Evolutionary conservation across 202 grass and related monocot genomes (phyloP), one percentile per base, ranked within the genome.

Genomic region (Setaria viridis): DNA sequence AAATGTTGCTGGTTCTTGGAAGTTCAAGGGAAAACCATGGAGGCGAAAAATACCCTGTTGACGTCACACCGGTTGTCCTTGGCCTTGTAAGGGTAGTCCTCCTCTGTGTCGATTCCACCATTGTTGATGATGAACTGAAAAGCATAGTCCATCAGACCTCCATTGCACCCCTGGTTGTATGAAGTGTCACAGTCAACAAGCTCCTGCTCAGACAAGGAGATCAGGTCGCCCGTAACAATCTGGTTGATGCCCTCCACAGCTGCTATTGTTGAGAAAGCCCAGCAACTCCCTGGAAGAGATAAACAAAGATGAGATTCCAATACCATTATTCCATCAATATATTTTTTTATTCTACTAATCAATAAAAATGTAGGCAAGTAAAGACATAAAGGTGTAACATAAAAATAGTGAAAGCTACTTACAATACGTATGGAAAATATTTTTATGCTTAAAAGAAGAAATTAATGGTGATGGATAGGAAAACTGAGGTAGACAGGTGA

Each of bases 251-350:
- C 92, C 72, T 98, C 95, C 6, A 98, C 95, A 1, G 91, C 89
- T 7, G 95, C 92, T 65, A 98, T 79, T 58, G 95, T 84, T 10
- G 95, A 95, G 80, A 98, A 98, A 67, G 95, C 95, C 95, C 95
- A 98, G 69, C 93, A 98, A 17, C 95, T 95, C 34, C 95, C 95
- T 98, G 37, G 3, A 86, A 74, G 12, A 55, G 49, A 77, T 60
- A 32, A 76, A 78, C 9, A 73, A 58, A 78, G 4, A 45, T 88
- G 12, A 91, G 12, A 77, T 41, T 57, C 39, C 39, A 41, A 41
- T 4, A 41, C 39, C 39, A 41, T 41, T 41, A 41, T 41, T 0
- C 4, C 58, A 59, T 79, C 46, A 42, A 11, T 32, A 30, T 53
- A 66, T 20, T 51, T 67, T 57, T 80, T 49, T 58, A 11, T 73